These are phyloP conservation scores for Daldinia sp. DNA, from an alignment of 2,329 filamentous ascomycete species.

Conservation along the genomic window DNA sequence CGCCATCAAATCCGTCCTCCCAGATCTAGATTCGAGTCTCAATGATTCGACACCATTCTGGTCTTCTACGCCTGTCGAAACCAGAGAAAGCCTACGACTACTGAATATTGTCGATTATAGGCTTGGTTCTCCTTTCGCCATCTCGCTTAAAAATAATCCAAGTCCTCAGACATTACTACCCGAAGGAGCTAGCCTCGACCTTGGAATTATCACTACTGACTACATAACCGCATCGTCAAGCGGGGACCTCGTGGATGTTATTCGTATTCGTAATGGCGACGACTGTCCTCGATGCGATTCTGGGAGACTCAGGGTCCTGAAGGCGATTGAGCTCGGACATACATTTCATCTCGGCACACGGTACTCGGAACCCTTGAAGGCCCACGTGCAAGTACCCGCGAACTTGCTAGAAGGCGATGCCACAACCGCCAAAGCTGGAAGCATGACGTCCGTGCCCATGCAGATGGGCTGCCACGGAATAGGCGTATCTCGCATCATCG, in stretches of 20 bases:
- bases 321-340: conserved; percentile 89
- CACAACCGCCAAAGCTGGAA: conserved; percentile 29
- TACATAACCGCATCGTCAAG: conserved; percentile 31
- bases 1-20: conserved; percentile 71
- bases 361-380: conserved; percentile 79
- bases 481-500: conserved; percentile 89
- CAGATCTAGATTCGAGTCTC: conserved; percentile 76
- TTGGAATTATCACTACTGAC: conserved; percentile 24
- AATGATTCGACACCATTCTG: conserved; percentile 66
- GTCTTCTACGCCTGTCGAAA: conserved; percentile 48
- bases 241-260: conserved; percentile 64
- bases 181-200: conserved; percentile 12
- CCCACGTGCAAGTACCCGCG: conserved; percentile 62
- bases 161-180: conserved; percentile 30
- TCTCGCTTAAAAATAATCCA: conserved; percentile 20
- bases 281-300: conserved; percentile 73
- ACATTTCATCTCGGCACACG: conserved; percentile 93
- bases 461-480: conserved; percentile 99
- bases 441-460: conserved; percentile 60
- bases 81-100: conserved; percentile 32
- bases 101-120: conserved; percentile 48
- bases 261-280: conserved; percentile 73
- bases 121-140: conserved; percentile 38
- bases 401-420: conserved; percentile 30
- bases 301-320: conserved; percentile 70